Percentiles rank a stretch among this genome's conserved stretches.
Evolutionary conservation across 192 early-diverging fungal genomes (phyloP).

Genomic region (Entophlyctis helioformis): DNA sequence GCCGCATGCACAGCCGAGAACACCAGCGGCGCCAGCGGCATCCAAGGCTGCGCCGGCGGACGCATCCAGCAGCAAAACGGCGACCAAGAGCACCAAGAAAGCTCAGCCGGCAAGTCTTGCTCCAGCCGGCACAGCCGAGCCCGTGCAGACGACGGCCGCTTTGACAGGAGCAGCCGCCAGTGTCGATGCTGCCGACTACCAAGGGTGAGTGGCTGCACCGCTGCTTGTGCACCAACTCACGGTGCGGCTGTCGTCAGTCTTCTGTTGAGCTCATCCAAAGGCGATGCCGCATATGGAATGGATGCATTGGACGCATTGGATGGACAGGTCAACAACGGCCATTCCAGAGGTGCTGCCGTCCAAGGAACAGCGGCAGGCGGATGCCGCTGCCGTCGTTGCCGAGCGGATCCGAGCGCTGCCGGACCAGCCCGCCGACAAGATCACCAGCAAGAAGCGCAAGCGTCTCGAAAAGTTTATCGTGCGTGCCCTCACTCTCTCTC

Average conservation of each 20-base stretch:
- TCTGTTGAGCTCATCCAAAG: constrained; percentile 2
- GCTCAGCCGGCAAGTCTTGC: neutral
- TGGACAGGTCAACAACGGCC: neutral
- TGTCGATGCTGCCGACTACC: too few relatives aligned
- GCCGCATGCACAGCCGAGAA: constrained; percentile 15
- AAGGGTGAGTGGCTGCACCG: too few relatives aligned
- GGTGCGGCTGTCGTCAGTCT: too few relatives aligned
- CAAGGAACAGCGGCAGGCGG: neutral
- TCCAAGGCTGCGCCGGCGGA: neutral
- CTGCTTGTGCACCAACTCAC: too few relatives aligned
- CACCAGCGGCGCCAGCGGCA: neutral
- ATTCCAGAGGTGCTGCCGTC: neutral
- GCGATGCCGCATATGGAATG: neutral
- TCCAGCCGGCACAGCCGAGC: neutral
- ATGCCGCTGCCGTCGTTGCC: neutral
- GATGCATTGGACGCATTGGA: neutral
- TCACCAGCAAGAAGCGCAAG: constrained; percentile 41
- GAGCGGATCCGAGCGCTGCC: neutral
- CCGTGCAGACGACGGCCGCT: neutral
- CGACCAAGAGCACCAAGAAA: constrained; percentile 1
- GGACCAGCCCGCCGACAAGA: constrained; percentile 13
- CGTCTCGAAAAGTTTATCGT: constrained; percentile 41
- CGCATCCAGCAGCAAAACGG: neutral
- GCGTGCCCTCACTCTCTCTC: too few relatives aligned
- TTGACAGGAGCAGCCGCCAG: too few relatives aligned